Conservation (phyloP, 257 asterid genomes). For the Buddleja alternifolia region DNA sequence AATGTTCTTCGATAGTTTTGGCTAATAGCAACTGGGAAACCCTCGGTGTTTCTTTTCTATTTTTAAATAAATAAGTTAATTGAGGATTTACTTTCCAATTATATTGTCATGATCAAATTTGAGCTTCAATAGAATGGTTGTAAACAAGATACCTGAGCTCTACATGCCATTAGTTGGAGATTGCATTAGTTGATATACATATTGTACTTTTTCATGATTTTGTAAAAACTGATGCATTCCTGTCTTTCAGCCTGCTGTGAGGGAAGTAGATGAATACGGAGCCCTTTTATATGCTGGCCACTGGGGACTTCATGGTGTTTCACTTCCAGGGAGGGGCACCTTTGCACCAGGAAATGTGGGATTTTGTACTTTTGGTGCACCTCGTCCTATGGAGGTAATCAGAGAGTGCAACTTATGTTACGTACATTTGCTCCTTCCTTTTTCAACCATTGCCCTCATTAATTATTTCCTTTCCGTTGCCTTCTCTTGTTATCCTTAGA, state of each 20-base stretch:
- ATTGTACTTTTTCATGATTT: not conserved
- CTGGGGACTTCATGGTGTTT: conserved; percentile 93
- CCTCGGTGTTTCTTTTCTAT: not conserved
- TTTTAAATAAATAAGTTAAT: not conserved
- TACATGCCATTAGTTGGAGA: conserved; percentile 11
- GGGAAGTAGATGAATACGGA: conserved; percentile 85
- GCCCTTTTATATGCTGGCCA: conserved; percentile 85
- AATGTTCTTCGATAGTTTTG: not conserved
- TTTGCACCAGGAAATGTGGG: conserved; percentile 99
- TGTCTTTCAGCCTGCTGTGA: conserved; percentile 68
- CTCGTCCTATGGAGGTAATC: conserved; percentile 92
- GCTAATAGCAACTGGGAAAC: not conserved
- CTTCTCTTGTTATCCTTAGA: conserved; percentile 5
- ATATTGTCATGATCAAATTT: not conserved
- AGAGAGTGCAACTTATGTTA: not conserved
- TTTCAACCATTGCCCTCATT: conserved; percentile 1
- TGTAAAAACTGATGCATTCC: conserved; percentile 14
- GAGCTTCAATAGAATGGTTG: conserved; percentile 1
- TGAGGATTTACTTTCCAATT: not conserved
- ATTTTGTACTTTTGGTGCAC: conserved; percentile 87
- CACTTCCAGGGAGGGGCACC: conserved; percentile 98
- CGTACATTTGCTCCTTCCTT: not conserved
- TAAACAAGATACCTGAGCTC: not conserved
- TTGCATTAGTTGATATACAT: conserved; percentile 7
- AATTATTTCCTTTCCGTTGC: not conserved